A percentile compares a stretch with the other conserved stretches of the same genome.
Conservation (phyloP, 1,284 basidiomycete genomes). For the Tilletia caries region DNA sequence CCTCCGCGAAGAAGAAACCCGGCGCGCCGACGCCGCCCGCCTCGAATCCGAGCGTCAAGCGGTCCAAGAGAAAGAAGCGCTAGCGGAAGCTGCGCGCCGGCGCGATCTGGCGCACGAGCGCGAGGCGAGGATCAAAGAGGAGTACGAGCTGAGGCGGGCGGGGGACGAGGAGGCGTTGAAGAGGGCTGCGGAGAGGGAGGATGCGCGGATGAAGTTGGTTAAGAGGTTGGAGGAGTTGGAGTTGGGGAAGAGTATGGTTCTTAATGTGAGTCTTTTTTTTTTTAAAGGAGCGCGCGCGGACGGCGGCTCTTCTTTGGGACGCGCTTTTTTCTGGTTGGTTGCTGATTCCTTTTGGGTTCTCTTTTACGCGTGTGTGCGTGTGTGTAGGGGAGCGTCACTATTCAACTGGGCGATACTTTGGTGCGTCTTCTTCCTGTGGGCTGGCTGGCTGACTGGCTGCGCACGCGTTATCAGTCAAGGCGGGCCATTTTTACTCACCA, state of each 20-base stretch:
- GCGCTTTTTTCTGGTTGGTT: not conserved
- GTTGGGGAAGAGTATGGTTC: slow-evolving; percentile 4
- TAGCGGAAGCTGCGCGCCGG: not conserved
- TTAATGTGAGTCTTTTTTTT: not conserved
- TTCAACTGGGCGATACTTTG: not conserved
- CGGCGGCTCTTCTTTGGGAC: not conserved
- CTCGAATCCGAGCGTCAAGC: slow-evolving; percentile 4
- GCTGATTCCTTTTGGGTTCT: not conserved
- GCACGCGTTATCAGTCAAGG: not conserved
- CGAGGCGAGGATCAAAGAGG: not conserved
- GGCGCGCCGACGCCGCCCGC: not conserved
- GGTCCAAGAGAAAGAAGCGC: not conserved
- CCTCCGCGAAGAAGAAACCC: slow-evolving; percentile 1
- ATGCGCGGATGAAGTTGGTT: not conserved
- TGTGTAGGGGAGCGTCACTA: not conserved
- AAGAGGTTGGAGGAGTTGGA: not conserved
- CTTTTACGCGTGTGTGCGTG: not conserved
- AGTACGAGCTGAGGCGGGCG: not conserved
- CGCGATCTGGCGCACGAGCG: not conserved
- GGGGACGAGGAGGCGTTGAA: not conserved
- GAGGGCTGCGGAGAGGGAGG: slow-evolving; percentile 1
- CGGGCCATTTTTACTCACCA: too few relatives aligned
- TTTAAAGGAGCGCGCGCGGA: too few relatives aligned
- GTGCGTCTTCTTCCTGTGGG: not conserved
- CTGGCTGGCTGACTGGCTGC: not conserved